Evolutionary conservation across 768 basidiomycete genomes (phyloP).

Genomic region (Suillus ampliporus): DNA sequence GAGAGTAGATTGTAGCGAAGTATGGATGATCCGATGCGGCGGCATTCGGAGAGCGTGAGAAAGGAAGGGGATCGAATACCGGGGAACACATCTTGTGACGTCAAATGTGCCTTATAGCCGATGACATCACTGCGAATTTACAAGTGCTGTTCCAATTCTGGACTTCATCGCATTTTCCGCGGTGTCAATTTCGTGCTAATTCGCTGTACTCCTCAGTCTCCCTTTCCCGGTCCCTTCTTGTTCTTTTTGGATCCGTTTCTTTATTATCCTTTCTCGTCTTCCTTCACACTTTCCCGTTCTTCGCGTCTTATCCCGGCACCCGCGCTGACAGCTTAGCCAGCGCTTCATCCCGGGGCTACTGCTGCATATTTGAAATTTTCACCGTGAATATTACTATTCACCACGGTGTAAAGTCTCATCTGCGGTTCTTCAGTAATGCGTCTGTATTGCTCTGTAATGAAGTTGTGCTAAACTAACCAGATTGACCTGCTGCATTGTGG

Average conservation of each 20-base stretch:
- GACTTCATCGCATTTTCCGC: constrained; percentile 22
- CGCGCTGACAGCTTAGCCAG: background rate
- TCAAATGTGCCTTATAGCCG: constrained; percentile 27
- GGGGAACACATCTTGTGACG: constrained; percentile 25
- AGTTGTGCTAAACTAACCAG: constrained; percentile 25
- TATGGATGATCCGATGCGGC: too few relatives aligned
- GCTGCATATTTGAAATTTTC: constrained; percentile 10
- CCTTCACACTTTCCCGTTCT: background rate
- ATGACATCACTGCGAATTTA: constrained; percentile 35
- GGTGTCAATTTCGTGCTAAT: constrained; percentile 19
- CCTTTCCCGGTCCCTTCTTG: background rate
- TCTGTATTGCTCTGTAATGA: constrained; percentile 19
- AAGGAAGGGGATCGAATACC: constrained; percentile 20
- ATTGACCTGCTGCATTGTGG: constrained; percentile 16
- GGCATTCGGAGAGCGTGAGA: constrained; percentile 10
- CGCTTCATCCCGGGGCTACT: background rate
- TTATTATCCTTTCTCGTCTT: constrained; percentile 4
- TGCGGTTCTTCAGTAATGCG: constrained; percentile 21
- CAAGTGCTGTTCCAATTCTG: constrained; percentile 22
- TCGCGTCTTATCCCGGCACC: background rate
- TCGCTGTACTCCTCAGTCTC: background rate
- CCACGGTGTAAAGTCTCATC: constrained; percentile 9
- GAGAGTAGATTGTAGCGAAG: too few relatives aligned
- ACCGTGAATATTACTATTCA: constrained; percentile 12
- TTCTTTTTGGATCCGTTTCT: constrained; percentile 1